Percentiles rank a stretch among this genome's conserved stretches.
Conservation (phyloP, 2,329 filamentous ascomycete species). For the Colletotrichum sp. region DNA sequence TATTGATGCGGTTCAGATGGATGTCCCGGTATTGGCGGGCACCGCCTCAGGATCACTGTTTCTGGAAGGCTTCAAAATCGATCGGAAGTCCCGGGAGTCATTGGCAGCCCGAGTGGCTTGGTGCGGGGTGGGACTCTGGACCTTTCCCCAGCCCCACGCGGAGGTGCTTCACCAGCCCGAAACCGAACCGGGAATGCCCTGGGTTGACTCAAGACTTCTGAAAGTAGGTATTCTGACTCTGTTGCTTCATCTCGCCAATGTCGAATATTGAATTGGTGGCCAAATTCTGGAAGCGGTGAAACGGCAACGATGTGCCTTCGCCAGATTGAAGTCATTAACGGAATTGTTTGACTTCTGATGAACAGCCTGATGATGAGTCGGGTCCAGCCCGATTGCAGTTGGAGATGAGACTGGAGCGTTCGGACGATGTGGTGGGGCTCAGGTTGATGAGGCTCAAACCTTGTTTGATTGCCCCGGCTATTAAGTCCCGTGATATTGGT, state of each 20-base stretch:
- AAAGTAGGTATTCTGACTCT: not conserved
- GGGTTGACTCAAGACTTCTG: not conserved
- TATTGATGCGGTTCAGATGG: not conserved
- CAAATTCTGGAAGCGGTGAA: not conserved
- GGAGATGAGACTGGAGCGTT: not conserved
- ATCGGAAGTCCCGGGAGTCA: not conserved
- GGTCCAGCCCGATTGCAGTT: not conserved
- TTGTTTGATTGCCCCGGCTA: not conserved
- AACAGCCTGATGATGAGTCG: not conserved
- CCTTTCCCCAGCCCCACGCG: not conserved
- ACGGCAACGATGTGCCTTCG: not conserved
- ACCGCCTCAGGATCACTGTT: not conserved
- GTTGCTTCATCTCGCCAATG: not conserved
- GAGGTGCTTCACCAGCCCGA: not conserved
- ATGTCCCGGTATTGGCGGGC: not conserved
- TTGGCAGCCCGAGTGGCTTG: not conserved
- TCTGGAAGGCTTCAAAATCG: not conserved
- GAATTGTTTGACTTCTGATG: not conserved
- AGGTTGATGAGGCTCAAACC: not conserved
- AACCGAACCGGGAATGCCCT: not conserved
- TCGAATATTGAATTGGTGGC: not conserved
- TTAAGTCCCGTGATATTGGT: not conserved
- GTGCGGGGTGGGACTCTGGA: not conserved
- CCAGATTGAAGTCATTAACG: rapidly evolving
- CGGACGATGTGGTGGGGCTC: not conserved